A percentile compares a stretch with the other conserved stretches of the same genome.
Conservation (phyloP, 192 early-diverging fungal genomes). For the Diversispora epigaea region DNA sequence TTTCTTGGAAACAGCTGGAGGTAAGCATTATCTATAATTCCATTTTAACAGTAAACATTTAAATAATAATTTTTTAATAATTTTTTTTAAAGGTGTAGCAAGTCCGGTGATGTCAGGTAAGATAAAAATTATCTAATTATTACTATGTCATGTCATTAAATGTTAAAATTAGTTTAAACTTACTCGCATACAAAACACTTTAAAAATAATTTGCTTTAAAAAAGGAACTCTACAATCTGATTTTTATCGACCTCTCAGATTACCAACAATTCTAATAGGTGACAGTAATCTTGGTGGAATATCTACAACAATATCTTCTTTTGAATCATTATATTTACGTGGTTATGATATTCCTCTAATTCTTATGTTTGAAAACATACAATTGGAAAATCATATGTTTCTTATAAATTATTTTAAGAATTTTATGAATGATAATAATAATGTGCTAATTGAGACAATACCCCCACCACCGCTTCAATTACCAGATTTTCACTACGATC, state of each 20-base stretch:
- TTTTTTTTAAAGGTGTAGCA: conserved; percentile 52
- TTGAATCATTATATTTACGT: conserved; percentile 65
- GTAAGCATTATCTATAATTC: conserved; percentile 35
- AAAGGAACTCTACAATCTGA: conserved; percentile 65
- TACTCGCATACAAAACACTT: not conserved
- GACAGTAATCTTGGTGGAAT: conserved; percentile 81
- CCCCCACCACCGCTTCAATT: conserved; percentile 50
- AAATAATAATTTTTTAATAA: not conserved
- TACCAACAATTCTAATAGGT: conserved; percentile 73
- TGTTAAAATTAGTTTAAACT: not conserved
- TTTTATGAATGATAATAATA: conserved; percentile 25
- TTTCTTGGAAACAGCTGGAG: conserved; percentile 80
- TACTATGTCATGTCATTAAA: not conserved
- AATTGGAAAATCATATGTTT: conserved; percentile 60
- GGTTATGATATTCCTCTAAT: conserved; percentile 71
- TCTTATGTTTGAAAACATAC: conserved; percentile 62
- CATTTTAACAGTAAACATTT: not conserved
- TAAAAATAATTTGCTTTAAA: not conserved
- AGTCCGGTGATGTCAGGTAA: conserved; percentile 72
- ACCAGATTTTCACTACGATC: conserved; percentile 45
- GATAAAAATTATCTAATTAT: not conserved
- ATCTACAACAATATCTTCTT: conserved; percentile 74
- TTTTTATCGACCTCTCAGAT: conserved; percentile 65
- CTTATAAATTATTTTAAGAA: conserved; percentile 39
- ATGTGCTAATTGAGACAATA: conserved; percentile 38